These are phyloP conservation scores for Bertia moriformis DNA, from an alignment of 2,329 filamentous ascomycete genomes.

Conservation along the genomic window DNA sequence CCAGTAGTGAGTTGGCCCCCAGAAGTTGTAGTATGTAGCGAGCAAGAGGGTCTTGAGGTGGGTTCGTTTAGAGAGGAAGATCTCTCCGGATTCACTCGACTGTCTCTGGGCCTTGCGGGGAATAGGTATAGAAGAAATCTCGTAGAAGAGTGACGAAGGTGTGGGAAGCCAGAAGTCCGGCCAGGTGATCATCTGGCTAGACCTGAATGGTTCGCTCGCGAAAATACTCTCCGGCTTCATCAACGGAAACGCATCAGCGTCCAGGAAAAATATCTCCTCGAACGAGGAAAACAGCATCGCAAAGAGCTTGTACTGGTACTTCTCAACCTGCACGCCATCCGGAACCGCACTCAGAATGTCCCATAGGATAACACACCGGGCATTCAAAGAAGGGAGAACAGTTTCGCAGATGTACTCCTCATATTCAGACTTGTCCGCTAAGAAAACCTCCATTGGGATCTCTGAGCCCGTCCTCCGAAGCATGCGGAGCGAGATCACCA, in stretches of 20 bases:
- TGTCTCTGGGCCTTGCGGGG: slow-evolving; percentile 16
- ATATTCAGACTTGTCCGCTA: slow-evolving; percentile 18
- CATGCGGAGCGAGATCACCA: slow-evolving; percentile 14
- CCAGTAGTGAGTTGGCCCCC: slow-evolving; percentile 27
- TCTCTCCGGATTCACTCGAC: slow-evolving; percentile 26
- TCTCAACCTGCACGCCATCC: slow-evolving; percentile 11
- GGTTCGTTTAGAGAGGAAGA: slow-evolving; percentile 25
- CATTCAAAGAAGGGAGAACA: slow-evolving; percentile 18
- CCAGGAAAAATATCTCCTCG: slow-evolving; percentile 8
- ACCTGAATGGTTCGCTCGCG: slow-evolving; percentile 20
- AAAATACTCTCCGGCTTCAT: slow-evolving; percentile 22
- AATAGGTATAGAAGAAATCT: slow-evolving; percentile 14
- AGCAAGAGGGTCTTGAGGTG: slow-evolving; percentile 25
- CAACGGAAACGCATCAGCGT: slow-evolving; percentile 6
- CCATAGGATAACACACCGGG: slow-evolving; percentile 22
- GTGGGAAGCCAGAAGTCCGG: slow-evolving; percentile 28
- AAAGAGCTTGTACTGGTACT: slow-evolving; percentile 31
- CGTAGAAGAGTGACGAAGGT: slow-evolving; percentile 19
- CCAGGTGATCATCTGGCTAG: slow-evolving; percentile 25
- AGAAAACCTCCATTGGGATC: slow-evolving; percentile 24
- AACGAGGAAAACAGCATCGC: slow-evolving; percentile 32
- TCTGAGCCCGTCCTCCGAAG: slow-evolving; percentile 19
- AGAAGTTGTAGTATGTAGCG: slow-evolving; percentile 31
- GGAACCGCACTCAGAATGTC: slow-evolving; percentile 11
- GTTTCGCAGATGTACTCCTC: slow-evolving; percentile 19